phyloP scores from a whole-genome alignment of 2,329 filamentous ascomycete species.

The Botrytis pseudocinerea region DNA sequence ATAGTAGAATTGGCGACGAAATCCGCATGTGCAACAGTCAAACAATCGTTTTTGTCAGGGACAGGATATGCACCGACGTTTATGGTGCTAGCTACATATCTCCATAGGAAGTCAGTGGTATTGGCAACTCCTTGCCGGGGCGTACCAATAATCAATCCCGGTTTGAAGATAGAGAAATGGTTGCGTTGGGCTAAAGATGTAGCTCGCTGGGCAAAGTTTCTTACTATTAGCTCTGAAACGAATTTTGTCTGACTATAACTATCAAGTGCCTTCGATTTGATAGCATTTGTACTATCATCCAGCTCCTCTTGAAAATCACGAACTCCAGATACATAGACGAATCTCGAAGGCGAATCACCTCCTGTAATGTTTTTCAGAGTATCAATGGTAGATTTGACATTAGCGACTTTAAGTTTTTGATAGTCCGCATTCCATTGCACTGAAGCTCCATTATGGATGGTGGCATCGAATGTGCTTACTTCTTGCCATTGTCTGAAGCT shows the following conservation, averaged over 20 bases:
- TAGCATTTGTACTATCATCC: background rate
- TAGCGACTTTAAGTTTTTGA: slow-evolving; percentile 57
- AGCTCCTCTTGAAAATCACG: background rate
- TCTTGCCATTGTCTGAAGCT: slow-evolving; percentile 62
- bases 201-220: slow-evolving; percentile 17
- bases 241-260: slow-evolving; percentile 91
- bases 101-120: slow-evolving; percentile 34
- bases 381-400: slow-evolving; percentile 60
- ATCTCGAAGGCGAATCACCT: background rate
- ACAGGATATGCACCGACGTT: slow-evolving; percentile 24
- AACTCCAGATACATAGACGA: slow-evolving; percentile 18
- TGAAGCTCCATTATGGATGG: slow-evolving; percentile 78
- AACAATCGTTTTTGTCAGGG: slow-evolving; percentile 11
- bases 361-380: slow-evolving; percentile 22
- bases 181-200: background rate
- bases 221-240: slow-evolving; percentile 63
- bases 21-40: slow-evolving; percentile 15
- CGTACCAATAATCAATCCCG: slow-evolving; percentile 32
- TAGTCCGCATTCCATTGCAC: slow-evolving; percentile 77
- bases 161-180: slow-evolving; percentile 29
- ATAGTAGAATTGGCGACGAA: slow-evolving; percentile 6
- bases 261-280: slow-evolving; percentile 45
- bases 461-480: slow-evolving; percentile 62
- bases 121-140: slow-evolving; percentile 31
- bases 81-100: slow-evolving; percentile 29